These are phyloP conservation scores for Pezicula radicicola DNA, from an alignment of 2,329 filamentous ascomycete species.

Conservation along the genomic window DNA sequence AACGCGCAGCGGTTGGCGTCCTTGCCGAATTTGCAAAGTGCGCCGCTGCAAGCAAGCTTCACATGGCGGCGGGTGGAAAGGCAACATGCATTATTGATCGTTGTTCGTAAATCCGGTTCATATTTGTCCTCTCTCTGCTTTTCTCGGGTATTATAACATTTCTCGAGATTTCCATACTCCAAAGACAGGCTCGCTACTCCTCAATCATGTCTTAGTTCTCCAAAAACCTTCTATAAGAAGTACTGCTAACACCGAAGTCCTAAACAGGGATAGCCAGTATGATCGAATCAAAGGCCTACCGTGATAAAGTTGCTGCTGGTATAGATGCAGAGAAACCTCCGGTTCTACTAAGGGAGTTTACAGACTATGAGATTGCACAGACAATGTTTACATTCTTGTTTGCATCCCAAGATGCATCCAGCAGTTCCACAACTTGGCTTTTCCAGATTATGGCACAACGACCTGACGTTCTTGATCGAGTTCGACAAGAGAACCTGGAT, in stretches of 20 bases:
- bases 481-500: slow-evolving; percentile 45
- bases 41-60: slow-evolving; percentile 67
- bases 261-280: slow-evolving; percentile 61
- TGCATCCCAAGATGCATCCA: slow-evolving; percentile 50
- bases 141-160: too few species aligned
- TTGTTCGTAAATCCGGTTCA: slow-evolving; percentile 28
- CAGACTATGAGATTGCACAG: slow-evolving; percentile 44
- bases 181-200: too few species aligned
- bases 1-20: slow-evolving; percentile 70
- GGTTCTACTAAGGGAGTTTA: slow-evolving; percentile 48
- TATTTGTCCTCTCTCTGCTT: too few species aligned
- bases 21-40: slow-evolving; percentile 68
- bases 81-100: slow-evolving; percentile 74
- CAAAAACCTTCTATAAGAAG: too few species aligned
- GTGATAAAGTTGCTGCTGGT: slow-evolving; percentile 60
- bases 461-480: slow-evolving; percentile 42
- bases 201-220: too few species aligned
- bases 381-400: slow-evolving; percentile 53
- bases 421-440: slow-evolving; percentile 49
- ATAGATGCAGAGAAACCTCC: slow-evolving; percentile 38
- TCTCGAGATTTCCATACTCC: too few species aligned
- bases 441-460: slow-evolving; percentile 50
- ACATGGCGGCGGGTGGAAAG: slow-evolving; percentile 66
- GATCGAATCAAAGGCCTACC: slow-evolving; percentile 68
- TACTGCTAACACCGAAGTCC: too few species aligned